Conservation (phyloP, 257 asterid species). For the Rhazya stricta region DNA sequence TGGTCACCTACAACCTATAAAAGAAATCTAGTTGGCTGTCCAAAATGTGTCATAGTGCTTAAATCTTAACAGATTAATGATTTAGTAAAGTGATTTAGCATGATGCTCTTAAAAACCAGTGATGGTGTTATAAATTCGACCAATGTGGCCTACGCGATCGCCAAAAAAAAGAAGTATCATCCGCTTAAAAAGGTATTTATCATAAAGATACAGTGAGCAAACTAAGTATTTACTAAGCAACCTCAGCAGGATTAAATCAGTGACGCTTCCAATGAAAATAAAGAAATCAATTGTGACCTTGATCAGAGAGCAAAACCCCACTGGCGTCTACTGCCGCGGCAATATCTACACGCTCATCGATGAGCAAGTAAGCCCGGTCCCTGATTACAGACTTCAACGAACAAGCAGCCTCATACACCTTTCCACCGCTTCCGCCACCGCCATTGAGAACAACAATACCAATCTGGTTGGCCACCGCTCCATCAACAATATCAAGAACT, state of each 20-base stretch:
- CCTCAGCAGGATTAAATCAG: neutral
- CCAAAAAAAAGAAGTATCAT: no score
- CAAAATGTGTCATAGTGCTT: neutral
- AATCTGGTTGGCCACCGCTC: conserved; percentile 54
- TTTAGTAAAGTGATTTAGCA: neutral
- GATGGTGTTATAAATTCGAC: no score
- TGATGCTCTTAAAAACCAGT: no score
- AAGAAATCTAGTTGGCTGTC: conserved; percentile 7
- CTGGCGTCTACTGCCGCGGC: conserved; percentile 82
- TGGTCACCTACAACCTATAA: neutral
- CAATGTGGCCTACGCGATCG: no score
- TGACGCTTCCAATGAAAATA: neutral
- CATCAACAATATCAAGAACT: conserved; percentile 50
- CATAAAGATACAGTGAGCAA: neutral
- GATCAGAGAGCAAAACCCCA: conserved; percentile 92
- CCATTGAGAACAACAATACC: conserved; percentile 79
- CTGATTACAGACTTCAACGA: conserved; percentile 67
- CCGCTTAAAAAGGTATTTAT: neutral
- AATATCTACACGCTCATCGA: conserved; percentile 86
- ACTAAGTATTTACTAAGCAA: neutral
- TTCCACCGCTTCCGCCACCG: conserved; percentile 59
- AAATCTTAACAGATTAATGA: neutral
- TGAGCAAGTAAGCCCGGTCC: conserved; percentile 76
- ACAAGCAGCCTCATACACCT: conserved; percentile 78
- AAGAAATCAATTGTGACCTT: conserved; percentile 41